Conservation (phyloP, 2,329 filamentous ascomycete genomes). For the Diaporthe vaccinii region DNA sequence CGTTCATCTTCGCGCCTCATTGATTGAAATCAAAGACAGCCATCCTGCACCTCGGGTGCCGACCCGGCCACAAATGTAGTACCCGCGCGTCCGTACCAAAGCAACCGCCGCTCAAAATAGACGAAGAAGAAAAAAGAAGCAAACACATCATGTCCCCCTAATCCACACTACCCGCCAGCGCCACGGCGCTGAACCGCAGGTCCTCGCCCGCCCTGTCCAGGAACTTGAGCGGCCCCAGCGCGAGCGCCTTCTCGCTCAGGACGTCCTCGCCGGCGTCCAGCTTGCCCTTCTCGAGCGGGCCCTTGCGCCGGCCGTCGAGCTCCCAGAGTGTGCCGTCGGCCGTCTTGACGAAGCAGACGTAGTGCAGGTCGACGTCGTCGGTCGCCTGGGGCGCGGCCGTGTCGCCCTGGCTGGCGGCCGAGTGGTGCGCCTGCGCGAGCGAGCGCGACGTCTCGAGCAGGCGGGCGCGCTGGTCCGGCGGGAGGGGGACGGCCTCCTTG, state of each 20-base stretch:
- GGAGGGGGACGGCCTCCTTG: conserved; percentile 76
- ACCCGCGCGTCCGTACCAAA: neutral
- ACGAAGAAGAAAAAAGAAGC: neutral
- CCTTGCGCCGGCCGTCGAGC: conserved; percentile 71
- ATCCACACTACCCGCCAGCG: conserved; percentile 65
- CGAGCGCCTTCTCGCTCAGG: conserved; percentile 80
- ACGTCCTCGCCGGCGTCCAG: conserved; percentile 76
- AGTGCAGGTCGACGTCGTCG: conserved; percentile 93
- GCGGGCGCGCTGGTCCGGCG: conserved; percentile 74
- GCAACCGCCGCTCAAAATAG: neutral
- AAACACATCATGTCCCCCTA: conserved; percentile 44
- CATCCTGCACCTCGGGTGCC: neutral
- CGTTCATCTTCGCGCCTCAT: conserved; percentile 3
- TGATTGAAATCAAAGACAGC: neutral
- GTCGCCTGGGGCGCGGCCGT: conserved; percentile 82
- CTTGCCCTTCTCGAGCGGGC: conserved; percentile 67
- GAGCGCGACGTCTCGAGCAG: conserved; percentile 82
- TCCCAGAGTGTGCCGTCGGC: conserved; percentile 74
- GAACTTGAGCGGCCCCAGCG: conserved; percentile 74
- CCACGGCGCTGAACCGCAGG: conserved; percentile 71
- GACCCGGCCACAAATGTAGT: neutral
- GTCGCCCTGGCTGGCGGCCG: conserved; percentile 82
- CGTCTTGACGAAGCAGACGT: conserved; percentile 91
- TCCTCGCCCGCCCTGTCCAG: conserved; percentile 68
- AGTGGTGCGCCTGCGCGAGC: conserved; percentile 83